Evolutionary conservation across 768 basidiomycete species (phyloP).

Genomic region (Tephrocybe sp.): DNA sequence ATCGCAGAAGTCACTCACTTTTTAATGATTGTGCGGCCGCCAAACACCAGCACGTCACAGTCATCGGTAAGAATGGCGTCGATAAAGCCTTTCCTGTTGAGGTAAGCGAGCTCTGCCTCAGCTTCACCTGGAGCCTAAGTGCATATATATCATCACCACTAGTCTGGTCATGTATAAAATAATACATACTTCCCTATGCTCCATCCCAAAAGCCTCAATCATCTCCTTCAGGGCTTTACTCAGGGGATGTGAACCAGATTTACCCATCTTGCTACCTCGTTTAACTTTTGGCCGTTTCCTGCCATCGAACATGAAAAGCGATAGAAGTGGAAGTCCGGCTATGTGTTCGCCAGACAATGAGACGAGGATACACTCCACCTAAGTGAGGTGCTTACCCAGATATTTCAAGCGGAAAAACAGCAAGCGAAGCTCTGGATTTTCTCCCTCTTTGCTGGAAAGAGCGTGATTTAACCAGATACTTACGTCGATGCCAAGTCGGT

Average conservation of each 20-base stretch:
- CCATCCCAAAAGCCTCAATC: constrained; percentile 58
- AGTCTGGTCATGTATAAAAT: too few species aligned
- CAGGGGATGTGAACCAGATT: constrained; percentile 42
- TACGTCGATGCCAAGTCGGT: constrained; percentile 67
- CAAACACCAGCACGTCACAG: constrained; percentile 49
- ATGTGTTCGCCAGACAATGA: not conserved
- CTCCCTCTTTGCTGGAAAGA: constrained; percentile 56
- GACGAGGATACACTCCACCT: constrained; percentile 20
- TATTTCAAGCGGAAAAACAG: constrained; percentile 66
- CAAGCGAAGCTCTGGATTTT: constrained; percentile 71
- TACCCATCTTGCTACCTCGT: constrained; percentile 36
- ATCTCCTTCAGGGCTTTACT: constrained; percentile 52
- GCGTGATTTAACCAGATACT: constrained; percentile 71
- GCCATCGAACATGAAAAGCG: constrained; percentile 77
- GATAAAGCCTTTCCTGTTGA: constrained; percentile 39
- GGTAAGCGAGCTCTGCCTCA: constrained; percentile 51
- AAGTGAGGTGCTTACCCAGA: constrained; percentile 39
- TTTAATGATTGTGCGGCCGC: constrained; percentile 38
- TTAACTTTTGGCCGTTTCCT: constrained; percentile 53
- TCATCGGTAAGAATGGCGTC: constrained; percentile 53
- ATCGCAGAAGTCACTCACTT: constrained; percentile 28
- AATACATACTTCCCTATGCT: constrained; percentile 49
- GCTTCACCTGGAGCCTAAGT: constrained; percentile 53
- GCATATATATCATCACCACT: not conserved
- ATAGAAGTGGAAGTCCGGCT: constrained; percentile 50